Conservation (phyloP, 805 yeast species). For the Monosporozyma solicola region DNA sequence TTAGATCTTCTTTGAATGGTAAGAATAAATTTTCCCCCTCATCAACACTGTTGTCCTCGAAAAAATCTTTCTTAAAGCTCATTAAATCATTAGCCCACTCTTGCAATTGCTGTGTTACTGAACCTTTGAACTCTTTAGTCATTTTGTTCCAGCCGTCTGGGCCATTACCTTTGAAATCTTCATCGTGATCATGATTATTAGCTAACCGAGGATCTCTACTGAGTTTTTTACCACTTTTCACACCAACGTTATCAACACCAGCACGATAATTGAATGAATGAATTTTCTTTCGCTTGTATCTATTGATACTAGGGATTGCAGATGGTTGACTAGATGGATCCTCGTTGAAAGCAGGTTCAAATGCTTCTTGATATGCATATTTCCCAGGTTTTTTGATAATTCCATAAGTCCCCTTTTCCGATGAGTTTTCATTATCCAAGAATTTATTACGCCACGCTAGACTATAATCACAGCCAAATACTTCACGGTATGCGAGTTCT, state of each 20-base stretch:
- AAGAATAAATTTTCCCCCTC: conserved; percentile 29
- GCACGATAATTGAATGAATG: conserved; percentile 81
- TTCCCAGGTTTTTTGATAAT: not conserved
- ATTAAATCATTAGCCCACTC: conserved; percentile 45
- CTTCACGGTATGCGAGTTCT: conserved; percentile 64
- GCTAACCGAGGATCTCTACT: conserved; percentile 78
- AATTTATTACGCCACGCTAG: conserved; percentile 40
- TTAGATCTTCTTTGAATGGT: conserved; percentile 51
- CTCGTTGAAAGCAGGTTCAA: not conserved
- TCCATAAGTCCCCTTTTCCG: conserved; percentile 12
- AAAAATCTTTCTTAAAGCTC: conserved; percentile 26
- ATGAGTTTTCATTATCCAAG: conserved; percentile 27
- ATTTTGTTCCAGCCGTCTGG: conserved; percentile 47
- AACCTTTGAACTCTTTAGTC: conserved; percentile 43
- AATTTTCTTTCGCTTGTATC: conserved; percentile 2
- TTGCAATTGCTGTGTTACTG: conserved; percentile 46
- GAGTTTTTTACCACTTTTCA: conserved; percentile 65
- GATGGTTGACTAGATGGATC: not conserved
- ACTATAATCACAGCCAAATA: conserved; percentile 36
- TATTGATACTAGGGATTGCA: conserved; percentile 4
- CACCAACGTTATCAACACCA: conserved; percentile 78
- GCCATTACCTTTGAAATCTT: conserved; percentile 74
- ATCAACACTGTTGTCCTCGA: conserved; percentile 9
- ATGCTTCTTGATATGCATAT: not conserved
- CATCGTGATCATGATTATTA: conserved; percentile 51